A percentile compares a stretch with the other conserved stretches of the same genome.
Evolutionary conservation across 768 basidiomycete species (phyloP).

Genomic region (Amanita thiersii): DNA sequence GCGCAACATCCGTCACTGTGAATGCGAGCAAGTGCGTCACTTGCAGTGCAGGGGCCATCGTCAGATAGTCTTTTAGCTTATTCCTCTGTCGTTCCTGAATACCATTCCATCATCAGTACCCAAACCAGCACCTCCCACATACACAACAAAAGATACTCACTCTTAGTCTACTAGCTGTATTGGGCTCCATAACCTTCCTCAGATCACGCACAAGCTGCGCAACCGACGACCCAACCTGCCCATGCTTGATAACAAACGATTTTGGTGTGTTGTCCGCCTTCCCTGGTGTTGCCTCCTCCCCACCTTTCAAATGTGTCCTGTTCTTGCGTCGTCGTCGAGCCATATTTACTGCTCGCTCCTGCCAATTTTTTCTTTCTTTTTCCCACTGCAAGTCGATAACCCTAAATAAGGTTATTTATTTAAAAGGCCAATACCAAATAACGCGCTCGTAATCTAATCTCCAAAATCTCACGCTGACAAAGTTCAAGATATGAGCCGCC

Average conservation of each 20-base stretch:
- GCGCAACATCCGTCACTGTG: conserved; percentile 78
- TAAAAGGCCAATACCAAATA: conserved; percentile 16
- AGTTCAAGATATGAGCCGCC: conserved; percentile 31
- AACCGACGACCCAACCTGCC: conserved; percentile 82
- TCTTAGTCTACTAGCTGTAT: conserved; percentile 88
- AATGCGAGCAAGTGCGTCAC: conserved; percentile 93
- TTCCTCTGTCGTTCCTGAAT: conserved; percentile 81
- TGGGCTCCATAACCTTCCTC: conserved; percentile 95
- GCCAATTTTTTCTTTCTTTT: not conserved
- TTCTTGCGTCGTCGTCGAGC: conserved; percentile 71
- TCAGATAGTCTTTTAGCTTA: conserved; percentile 89
- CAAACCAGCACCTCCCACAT: not conserved
- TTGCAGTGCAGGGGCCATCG: conserved; percentile 82
- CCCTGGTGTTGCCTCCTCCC: conserved; percentile 21
- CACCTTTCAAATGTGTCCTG: conserved; percentile 72
- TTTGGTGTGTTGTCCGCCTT: conserved; percentile 49
- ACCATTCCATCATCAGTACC: conserved; percentile 8
- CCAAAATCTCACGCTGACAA: not conserved
- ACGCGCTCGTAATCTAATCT: conserved; percentile 7
- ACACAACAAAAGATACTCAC: conserved; percentile 33
- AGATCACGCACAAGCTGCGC: conserved; percentile 88
- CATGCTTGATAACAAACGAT: conserved; percentile 96
- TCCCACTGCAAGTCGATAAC: not conserved
- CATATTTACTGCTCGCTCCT: conserved; percentile 30
- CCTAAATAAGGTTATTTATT: conserved; percentile 10